A percentile compares a stretch with the other conserved stretches of the same genome.
phyloP scores from a whole-genome alignment of 225 moss, liverwort and hornwort genomes.

The Asterella californica region DNA sequence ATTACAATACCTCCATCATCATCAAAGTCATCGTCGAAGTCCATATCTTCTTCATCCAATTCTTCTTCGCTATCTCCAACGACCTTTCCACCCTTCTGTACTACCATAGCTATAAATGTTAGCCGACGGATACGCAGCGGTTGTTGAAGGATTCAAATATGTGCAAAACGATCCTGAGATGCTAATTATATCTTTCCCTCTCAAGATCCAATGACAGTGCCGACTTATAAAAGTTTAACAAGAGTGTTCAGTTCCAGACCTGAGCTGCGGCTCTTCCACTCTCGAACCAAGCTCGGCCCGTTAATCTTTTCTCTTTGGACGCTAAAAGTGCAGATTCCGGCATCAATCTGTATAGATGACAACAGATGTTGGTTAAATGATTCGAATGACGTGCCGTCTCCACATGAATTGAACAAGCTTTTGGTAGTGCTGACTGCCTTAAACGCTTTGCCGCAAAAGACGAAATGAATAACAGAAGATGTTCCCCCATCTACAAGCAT shows the following conservation, averaged over 20 bases:
- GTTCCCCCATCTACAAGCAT: not conserved
- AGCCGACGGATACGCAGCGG: not conserved
- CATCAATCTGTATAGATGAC: constrained; percentile 45
- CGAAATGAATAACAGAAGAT: not conserved
- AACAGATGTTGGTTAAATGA: not conserved
- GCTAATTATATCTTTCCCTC: not conserved
- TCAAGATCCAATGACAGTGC: not conserved
- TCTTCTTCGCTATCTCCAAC: constrained; percentile 55
- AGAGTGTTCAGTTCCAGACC: constrained; percentile 13
- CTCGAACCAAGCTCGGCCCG: constrained; percentile 80
- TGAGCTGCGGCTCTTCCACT: constrained; percentile 42
- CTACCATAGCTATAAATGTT: not conserved
- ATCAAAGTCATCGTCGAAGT: constrained; percentile 74
- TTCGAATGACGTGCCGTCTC: not conserved
- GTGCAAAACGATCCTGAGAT: not conserved
- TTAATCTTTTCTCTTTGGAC: constrained; percentile 73
- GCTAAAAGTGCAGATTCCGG: constrained; percentile 80
- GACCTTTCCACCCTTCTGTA: constrained; percentile 61
- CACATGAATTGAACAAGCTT: not conserved
- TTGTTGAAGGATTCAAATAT: not conserved
- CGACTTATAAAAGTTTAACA: not conserved
- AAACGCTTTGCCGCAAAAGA: not conserved
- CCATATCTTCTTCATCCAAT: constrained; percentile 62
- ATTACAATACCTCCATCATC: constrained; percentile 66
- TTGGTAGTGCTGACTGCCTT: not conserved